These are phyloP conservation scores for Populus hybrid DNA, from an alignment of 441 rosid genomes.

Conservation along the genomic window DNA sequence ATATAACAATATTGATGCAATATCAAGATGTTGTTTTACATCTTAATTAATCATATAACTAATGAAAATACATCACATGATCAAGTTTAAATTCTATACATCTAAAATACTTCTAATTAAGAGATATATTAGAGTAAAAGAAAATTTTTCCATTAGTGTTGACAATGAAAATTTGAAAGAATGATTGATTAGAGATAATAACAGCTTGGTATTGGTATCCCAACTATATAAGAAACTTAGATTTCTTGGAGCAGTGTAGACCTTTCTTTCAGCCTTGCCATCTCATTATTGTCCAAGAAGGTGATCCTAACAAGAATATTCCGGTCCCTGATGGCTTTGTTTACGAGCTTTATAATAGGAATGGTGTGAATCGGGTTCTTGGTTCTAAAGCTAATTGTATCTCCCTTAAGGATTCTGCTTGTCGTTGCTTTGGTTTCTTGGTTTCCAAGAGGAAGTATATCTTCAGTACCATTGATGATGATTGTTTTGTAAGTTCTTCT, in stretches of 20 bases:
- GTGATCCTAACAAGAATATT: constrained; percentile 31
- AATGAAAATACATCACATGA: no score
- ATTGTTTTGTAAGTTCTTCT: constrained; percentile 33
- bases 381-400: constrained; percentile 36
- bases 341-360: constrained; percentile 33
- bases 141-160: no score
- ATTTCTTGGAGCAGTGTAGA: constrained; percentile 42
- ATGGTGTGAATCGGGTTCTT: constrained; percentile 31
- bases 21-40: no score
- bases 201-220: constrained; percentile 32
- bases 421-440: constrained; percentile 41
- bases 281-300: constrained; percentile 32
- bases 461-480: constrained; percentile 36
- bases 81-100: no score
- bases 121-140: no score
- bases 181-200: no score
- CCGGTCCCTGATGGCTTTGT: constrained; percentile 35
- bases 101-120: no score
- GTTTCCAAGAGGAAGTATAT: constrained; percentile 39
- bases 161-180: no score
- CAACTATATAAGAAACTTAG: constrained; percentile 35
- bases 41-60: no score
- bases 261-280: neutral
- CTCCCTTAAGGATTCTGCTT: constrained; percentile 38
- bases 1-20: no score